phyloP scores from a whole-genome alignment of 441 rosid species.

The Gossypium gossypioides region DNA sequence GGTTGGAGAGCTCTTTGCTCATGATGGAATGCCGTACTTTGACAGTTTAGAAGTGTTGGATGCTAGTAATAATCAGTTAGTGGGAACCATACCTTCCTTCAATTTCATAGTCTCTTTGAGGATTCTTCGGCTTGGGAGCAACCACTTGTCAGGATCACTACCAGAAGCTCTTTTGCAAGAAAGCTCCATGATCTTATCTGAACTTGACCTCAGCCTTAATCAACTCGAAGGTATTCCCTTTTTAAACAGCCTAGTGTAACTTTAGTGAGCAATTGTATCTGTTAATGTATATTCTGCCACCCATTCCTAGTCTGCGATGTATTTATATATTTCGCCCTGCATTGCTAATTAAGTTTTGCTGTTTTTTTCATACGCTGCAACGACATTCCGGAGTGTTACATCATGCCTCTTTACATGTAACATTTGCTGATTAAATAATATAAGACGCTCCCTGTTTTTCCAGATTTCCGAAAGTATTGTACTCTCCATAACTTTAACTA shows the following conservation, averaged over 20 bases:
- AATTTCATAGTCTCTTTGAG: conserved; percentile 59
- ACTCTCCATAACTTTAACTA: too few relatives aligned
- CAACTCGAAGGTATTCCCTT: conserved; percentile 59
- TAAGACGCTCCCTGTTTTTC: background rate
- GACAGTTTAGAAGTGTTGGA: conserved; percentile 81
- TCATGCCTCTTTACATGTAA: background rate
- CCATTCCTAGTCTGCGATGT: background rate
- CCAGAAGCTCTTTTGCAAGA: conserved; percentile 63
- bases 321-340: background rate
- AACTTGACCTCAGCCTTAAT: conserved; percentile 75
- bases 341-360: background rate
- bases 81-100: conserved; percentile 54
- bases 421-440: background rate
- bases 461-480: background rate
- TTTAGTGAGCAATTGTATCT: background rate
- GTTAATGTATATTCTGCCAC: background rate
- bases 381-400: background rate
- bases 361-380: background rate
- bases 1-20: conserved; percentile 58
- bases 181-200: conserved; percentile 57
- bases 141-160: conserved; percentile 49
- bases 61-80: conserved; percentile 59
- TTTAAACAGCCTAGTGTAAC: background rate
- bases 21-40: conserved; percentile 68
- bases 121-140: conserved; percentile 57